Base-by-base conservation (phyloP, 352 stramenopile genomes). In the Pythium dissimile region DNA sequence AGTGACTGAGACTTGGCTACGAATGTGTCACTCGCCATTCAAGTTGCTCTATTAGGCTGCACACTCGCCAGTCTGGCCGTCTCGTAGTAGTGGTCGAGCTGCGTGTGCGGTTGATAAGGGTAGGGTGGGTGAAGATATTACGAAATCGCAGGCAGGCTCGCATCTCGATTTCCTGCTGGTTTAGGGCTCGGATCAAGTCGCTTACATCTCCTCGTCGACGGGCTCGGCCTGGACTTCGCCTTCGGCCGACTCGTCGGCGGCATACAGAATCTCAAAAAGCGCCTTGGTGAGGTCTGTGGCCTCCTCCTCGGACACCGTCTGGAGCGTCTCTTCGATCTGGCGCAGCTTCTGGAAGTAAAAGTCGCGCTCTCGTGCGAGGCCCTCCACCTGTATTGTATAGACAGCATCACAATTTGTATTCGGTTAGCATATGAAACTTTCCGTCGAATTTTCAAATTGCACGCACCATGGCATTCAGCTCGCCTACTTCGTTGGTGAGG, bases 261-360 rank as follows among this genome's bases (percentile, higher is more conserved):
- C 85, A 54, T 94, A 95, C 39, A 95, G 64, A 44, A 95, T 86
- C 64, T 95, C 88, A 64, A 93, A 93, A 38, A 95, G 71, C n/a
- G 55, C 52, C 62, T 90, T 82, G 5, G 68, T 81, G 28, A 92
- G 41, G 21, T 80, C 74, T 38, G 75, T 86, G 43, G 67, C 46
- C 37, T 92, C 81, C 11, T 32, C 51, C 42, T 86, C 79, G 35
- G 88, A 77, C 20, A 72, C 59, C n/a, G 71, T 63, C 58, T 95
- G 86, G 37, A 99, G 77, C 73, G 98, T 87, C 18, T 98, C 87
- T 75, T 99, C 97, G 48, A 99, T 93, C 60, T 98, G 90, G 44
- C 96, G 84, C 27, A 99, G 81, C 74, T 99, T 99, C 46, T 97
- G 85, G 72, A 99, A 99, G 73, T 99, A 99, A 68, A 99, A 99